phyloP scores from a whole-genome alignment of 2,329 filamentous ascomycete species.

The Daldinia eschscholtzii region DNA sequence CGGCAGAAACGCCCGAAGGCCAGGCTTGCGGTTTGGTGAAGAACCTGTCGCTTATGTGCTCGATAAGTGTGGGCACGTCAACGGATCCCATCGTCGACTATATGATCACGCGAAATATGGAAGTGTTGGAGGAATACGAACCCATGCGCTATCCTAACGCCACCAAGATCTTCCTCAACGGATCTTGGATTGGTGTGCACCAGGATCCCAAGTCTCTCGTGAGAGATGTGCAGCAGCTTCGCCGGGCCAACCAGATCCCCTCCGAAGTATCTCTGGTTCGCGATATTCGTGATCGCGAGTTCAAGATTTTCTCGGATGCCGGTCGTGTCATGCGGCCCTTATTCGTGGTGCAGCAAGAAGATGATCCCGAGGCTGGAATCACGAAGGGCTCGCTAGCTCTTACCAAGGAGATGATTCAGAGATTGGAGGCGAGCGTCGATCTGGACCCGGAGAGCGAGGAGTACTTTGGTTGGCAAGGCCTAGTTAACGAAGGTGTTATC shows the following conservation, averaged over 20 bases:
- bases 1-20: constrained; percentile 96
- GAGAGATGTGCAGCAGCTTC: constrained; percentile 79
- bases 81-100: constrained; percentile 92
- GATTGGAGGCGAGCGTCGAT: constrained; percentile 79
- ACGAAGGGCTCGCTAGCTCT: constrained; percentile 80
- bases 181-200: constrained; percentile 97
- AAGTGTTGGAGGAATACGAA: constrained; percentile 95
- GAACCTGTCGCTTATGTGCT: constrained; percentile 97
- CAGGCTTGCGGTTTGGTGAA: constrained; percentile 99
- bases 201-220: constrained; percentile 89
- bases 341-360: constrained; percentile 92
- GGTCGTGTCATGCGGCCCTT: constrained; percentile 94
- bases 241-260: constrained; percentile 84
- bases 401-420: constrained; percentile 82
- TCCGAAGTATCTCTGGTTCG: constrained; percentile 95
- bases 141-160: constrained; percentile 87
- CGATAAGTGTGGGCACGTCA: constrained; percentile 94
- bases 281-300: constrained; percentile 96
- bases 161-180: constrained; percentile 98
- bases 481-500: constrained; percentile 86
- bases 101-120: constrained; percentile 96
- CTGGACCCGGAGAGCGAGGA: constrained; percentile 69
- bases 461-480: constrained; percentile 88
- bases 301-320: constrained; percentile 98
- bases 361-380: constrained; percentile 72